phyloP scores from a whole-genome alignment of 106 monocot genomes.

The Dioscorea dumetorum region DNA sequence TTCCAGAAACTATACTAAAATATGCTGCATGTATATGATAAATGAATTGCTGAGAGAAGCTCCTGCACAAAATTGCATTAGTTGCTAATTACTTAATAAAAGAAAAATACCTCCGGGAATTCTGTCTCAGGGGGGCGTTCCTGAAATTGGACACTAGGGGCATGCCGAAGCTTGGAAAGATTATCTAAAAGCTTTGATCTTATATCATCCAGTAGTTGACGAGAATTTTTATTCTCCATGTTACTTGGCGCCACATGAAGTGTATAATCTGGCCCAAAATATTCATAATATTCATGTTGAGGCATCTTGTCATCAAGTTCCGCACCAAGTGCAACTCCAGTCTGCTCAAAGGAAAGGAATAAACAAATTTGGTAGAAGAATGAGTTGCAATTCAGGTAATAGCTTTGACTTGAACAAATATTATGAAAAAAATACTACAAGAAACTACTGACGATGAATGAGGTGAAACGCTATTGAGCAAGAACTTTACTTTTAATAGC shows the following conservation, averaged over 20 bases:
- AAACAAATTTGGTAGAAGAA: no score
- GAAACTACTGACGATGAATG: no score
- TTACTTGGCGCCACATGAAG: slow-evolving; percentile 75
- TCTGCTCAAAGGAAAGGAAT: slow-evolving; percentile 21
- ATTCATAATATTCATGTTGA: slow-evolving; percentile 56
- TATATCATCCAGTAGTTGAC: slow-evolving; percentile 42
- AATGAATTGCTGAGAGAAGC: no score
- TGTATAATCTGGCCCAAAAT: slow-evolving; percentile 73
- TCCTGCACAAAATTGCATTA: no score
- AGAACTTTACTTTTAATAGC: no score
- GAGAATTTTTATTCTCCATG: slow-evolving; percentile 72
- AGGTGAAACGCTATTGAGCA: no score
- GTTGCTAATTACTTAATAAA: no score
- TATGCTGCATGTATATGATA: no score
- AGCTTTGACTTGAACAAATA: no score
- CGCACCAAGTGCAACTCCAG: slow-evolving; percentile 62
- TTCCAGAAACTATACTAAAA: no score
- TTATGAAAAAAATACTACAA: no score
- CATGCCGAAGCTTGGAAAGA: slow-evolving; percentile 56
- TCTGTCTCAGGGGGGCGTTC: slow-evolving; percentile 61
- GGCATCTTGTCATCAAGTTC: slow-evolving; percentile 76
- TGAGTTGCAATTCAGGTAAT: no score
- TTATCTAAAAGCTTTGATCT: slow-evolving; percentile 41
- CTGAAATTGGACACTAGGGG: slow-evolving; percentile 69
- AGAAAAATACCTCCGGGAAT: slow-evolving; percentile 41